Evolutionary conservation across 441 rosid genomes (phyloP), one percentile per base, ranked within the genome.

Genomic region (Isatis lusitanica): DNA sequence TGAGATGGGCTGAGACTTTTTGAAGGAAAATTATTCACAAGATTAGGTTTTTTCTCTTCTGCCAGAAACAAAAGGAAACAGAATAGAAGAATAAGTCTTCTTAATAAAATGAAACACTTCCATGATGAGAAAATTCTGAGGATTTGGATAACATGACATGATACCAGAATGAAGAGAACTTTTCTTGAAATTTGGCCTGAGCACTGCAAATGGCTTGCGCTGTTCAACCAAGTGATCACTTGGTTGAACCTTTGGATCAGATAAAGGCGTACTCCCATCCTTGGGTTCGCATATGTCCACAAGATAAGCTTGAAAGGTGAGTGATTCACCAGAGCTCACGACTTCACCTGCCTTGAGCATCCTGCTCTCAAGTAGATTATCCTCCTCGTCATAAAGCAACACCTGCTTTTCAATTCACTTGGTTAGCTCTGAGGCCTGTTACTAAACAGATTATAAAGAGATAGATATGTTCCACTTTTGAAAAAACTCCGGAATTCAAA

Each of bases 281-380:
- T 80, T 83, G 4, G 84, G 92, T 62, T 89, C 90, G 6, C 94
- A 88, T 26, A 95, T 74, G 67, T 90, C 92, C 11, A 95, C 91
- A 36, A 87, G 82, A 75, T 83, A 88, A 24, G 91, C 81, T 60
- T 74, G 82, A 67, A 92, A 90, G 15, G 89, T 67, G 80, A 92
- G 71, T 3, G 90, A 69, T 77, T 89, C 89, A 6, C 86, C 86
- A 3, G 89, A 78, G 33, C 74, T 59, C 38, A 92, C 87, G 46
- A 70, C 75, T 78, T 90, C 94, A 3, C 70, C 87, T 17, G 76
- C 79, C 73, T 84, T 87, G 77, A 91, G 59, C 47, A 91, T 81
- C 80, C 84, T 88, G 79, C 91, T 86, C 61, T 87, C 99, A 55
- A 92, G 78, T 58, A 89, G 81, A 79, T 81, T 90, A 56, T 87